Evolutionary conservation across 73 alveolate genomes (phyloP), one percentile per base, ranked within the genome.

Genomic region (Paramecium tetraurelia): DNA sequence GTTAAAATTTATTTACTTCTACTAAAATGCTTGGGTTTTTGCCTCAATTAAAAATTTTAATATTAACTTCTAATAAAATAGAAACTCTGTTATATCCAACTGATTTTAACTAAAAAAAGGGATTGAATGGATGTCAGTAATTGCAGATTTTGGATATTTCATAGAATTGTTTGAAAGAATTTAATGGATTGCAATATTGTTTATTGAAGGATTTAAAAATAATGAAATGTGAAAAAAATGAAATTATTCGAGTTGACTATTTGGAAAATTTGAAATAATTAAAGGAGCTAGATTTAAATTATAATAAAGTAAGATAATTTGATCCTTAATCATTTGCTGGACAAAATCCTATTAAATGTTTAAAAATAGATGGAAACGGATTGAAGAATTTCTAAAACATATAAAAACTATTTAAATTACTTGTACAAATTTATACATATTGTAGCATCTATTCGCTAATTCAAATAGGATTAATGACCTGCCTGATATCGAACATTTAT

Each of bases 281-380:
- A 3, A 93, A 96, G 83, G 99, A 96, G 71, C 59, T 96, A 44
- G 99, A 95, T 80, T 24, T 96, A 20, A 87, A 94, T 53, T 89
- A 92, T 43, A 96, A 96, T 85, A 77, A 93, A 24, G 93, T 96
- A 29, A 86, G 98, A 40, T 85, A 92, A 57, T 84, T 96, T 14
- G 98, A 96, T 24, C 92, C 94, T 86, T 93, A 93, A 50, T 89
- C 97, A 7, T 95, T 95, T 63, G 71, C 58, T n/a, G 75, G 53
- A 36, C 50, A 71, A 35, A 93, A 71, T 10, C 70, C 87, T 16
- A 76, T 96, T 7, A 92, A 94, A 18, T 92, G 95, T 50, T 87
- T 96, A 35, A 94, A 92, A 33, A 50, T 96, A 48, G 98, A 96
- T 21, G 96, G 95, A 7, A 95, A 96, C 86, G 96, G 98, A 7